Conservation (phyloP, 1,284 basidiomycete species). For the Peniophora sp. region DNA sequence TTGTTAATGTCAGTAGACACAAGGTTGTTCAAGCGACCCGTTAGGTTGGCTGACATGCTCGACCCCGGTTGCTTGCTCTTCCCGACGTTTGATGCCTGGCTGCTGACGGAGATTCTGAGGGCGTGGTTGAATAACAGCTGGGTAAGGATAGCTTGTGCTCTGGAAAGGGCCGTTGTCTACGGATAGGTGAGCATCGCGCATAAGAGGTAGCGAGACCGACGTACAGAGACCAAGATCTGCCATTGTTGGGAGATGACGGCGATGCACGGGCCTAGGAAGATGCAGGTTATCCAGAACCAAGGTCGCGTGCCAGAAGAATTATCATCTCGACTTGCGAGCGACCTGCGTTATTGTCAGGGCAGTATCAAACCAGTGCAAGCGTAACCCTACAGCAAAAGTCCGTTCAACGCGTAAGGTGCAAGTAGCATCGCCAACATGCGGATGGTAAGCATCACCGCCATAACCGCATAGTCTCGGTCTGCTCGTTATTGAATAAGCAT, state of each 20-base stretch:
- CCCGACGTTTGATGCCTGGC: conserved; percentile 17
- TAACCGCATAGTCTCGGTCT: conserved; percentile 16
- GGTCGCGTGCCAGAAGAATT: conserved; percentile 29
- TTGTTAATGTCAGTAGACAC: conserved; percentile 28
- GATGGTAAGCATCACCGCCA: conserved; percentile 10
- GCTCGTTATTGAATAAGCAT: too few relatives aligned
- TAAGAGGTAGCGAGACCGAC: background rate
- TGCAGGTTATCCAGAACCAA: conserved; percentile 55
- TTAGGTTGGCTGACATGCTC: conserved; percentile 29
- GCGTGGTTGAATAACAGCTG: conserved; percentile 52
- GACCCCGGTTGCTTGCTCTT: conserved; percentile 9
- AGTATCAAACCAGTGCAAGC: background rate
- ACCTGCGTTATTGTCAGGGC: conserved; percentile 15
- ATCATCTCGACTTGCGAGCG: conserved; percentile 34
- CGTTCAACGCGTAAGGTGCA: conserved; percentile 36
- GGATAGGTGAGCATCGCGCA: background rate
- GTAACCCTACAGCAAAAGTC: conserved; percentile 24
- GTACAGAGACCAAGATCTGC: conserved; percentile 38
- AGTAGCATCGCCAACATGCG: conserved; percentile 8
- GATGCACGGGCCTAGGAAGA: conserved; percentile 51
- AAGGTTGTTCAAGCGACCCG: conserved; percentile 42
- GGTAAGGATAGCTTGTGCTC: conserved; percentile 42
- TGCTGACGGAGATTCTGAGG: conserved; percentile 43
- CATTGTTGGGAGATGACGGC: conserved; percentile 33
- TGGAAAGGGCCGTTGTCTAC: conserved; percentile 25